Evolutionary conservation across 768 basidiomycete genomes (phyloP).

Genomic region (Amanita pallidorosea): DNA sequence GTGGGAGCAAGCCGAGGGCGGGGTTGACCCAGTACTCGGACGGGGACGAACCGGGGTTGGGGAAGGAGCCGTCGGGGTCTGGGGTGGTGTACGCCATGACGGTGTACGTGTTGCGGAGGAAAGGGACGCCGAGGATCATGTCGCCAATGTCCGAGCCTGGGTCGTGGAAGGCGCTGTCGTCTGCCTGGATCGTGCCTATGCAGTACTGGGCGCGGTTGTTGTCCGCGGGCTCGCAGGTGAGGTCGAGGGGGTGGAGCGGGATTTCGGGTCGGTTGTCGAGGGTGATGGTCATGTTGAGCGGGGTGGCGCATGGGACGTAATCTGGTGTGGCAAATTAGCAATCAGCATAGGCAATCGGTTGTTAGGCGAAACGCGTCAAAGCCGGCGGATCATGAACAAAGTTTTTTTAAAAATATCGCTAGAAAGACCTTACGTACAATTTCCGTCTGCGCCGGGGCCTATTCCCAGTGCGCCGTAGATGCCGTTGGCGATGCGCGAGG

Average conservation of each 20-base stretch:
- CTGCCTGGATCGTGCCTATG: slow-evolving; percentile 56
- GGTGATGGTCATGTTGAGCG: slow-evolving; percentile 63
- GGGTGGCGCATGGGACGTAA: slow-evolving; percentile 62
- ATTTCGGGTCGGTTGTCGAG: slow-evolving; percentile 47
- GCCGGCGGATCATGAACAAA: too few relatives aligned
- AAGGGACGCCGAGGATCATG: slow-evolving; percentile 72
- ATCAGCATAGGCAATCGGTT: too few relatives aligned
- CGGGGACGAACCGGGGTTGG: slow-evolving; percentile 5
- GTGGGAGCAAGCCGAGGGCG: slow-evolving; percentile 45
- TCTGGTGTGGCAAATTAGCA: slow-evolving; percentile 33
- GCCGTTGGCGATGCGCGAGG: slow-evolving; percentile 50
- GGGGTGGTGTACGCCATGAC: slow-evolving; percentile 61
- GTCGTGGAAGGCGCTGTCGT: slow-evolving; percentile 28
- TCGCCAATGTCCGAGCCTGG: slow-evolving; percentile 36
- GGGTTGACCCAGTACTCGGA: slow-evolving; percentile 22
- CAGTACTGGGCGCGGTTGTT: slow-evolving; percentile 38
- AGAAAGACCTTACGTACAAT: slow-evolving; percentile 35
- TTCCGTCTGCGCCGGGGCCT: slow-evolving; percentile 44
- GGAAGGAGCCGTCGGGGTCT: slow-evolving; percentile 32
- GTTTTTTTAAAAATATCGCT: neutral
- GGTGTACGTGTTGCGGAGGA: slow-evolving; percentile 66
- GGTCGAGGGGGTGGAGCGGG: slow-evolving; percentile 65
- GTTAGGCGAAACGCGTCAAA: too few relatives aligned
- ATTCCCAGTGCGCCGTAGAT: slow-evolving; percentile 72
- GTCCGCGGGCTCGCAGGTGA: slow-evolving; percentile 38